Base-by-base conservation (phyloP, 345 rosid genomes). In the Lepidium sativum region DNA sequence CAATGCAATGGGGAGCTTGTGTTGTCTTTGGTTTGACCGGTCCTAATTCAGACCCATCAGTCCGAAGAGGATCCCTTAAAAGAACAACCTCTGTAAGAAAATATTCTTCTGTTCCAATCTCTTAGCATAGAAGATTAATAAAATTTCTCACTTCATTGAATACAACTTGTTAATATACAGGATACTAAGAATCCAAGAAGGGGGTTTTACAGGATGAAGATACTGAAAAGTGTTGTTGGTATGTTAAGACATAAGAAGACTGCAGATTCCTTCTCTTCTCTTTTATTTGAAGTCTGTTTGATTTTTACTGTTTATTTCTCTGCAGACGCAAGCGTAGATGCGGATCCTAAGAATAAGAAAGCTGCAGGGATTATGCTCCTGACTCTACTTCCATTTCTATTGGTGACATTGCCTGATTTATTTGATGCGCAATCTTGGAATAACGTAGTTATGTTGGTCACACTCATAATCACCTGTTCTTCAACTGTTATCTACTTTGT, bases 1-100 rank as follows among this genome's bases (percentile, higher is more conserved):
- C 77, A 39, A 60, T 74, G 68, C 73, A 74, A 54, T 74, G 77
- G 77, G 73, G 73, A 74, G 69, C 73, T 74, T 74, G 77, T 68
- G 73, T 74, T 67, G 59, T 60, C 44, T 68, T 68, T n/a, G n/a
- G n/a, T n/a, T 45, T 67, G 58, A 72, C 62, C 6, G 15, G 67
- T 43, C 62, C 57, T 43, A 74, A 15, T 16, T 39, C 73, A 38
- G 60, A 68, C 10, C 47, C 16, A 18, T 67, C 77, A 62, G 2
- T 41, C 49, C 38, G 45, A 40, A 39, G 68, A 54, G 77, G 59
- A 40, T 5, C 63, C 6, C 7, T 73, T 32, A 21, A 67, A 14
- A 67, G 77, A 73, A 67, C 58, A 53, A 37, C 58, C 23, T 73
- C 72, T 37, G 77, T 66, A 60, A 54, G 72, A 51, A 23, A 29